A percentile compares a stretch with the other conserved stretches of the same genome.
phyloP scores from a whole-genome alignment of 2,329 filamentous ascomycete species.

The Clarireedia monteithiana region DNA sequence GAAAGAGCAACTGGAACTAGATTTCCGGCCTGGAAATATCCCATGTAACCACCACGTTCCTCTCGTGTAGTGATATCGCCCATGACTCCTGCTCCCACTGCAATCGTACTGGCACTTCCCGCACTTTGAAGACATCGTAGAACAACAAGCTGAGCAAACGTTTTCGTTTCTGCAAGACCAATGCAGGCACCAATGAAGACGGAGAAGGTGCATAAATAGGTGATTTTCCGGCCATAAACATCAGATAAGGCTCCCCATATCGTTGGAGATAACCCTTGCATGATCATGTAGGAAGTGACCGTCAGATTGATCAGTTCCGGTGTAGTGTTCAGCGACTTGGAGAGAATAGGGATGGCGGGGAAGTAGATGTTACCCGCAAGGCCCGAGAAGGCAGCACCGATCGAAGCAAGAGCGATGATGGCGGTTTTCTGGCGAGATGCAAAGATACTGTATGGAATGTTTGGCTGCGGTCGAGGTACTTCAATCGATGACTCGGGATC shows the following conservation, averaged over 20 bases:
- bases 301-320: constrained; percentile 24
- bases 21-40: constrained; percentile 36
- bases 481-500: not conserved
- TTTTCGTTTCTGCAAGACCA: constrained; percentile 41
- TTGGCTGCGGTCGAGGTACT: not conserved
- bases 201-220: constrained; percentile 44
- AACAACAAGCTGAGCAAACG: constrained; percentile 43
- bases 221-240: constrained; percentile 43
- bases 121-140: constrained; percentile 50
- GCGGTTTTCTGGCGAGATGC: constrained; percentile 16
- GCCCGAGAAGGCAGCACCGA: constrained; percentile 21
- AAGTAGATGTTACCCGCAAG: constrained; percentile 24
- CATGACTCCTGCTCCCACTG: constrained; percentile 51
- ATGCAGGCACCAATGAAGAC: constrained; percentile 49
- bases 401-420: constrained; percentile 17
- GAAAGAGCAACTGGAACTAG: constrained; percentile 37
- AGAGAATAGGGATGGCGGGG: constrained; percentile 21
- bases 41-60: constrained; percentile 60
- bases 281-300: constrained; percentile 33
- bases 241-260: constrained; percentile 39
- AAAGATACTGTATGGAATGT: constrained; percentile 21
- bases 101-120: constrained; percentile 52
- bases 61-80: constrained; percentile 55
- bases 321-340: constrained; percentile 17
- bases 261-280: constrained; percentile 50